A percentile compares a stretch with the other conserved stretches of the same genome.
These are phyloP conservation scores for Naganishia sp. DNA, from an alignment of 1,284 basidiomycete genomes.

Conservation along the genomic window DNA sequence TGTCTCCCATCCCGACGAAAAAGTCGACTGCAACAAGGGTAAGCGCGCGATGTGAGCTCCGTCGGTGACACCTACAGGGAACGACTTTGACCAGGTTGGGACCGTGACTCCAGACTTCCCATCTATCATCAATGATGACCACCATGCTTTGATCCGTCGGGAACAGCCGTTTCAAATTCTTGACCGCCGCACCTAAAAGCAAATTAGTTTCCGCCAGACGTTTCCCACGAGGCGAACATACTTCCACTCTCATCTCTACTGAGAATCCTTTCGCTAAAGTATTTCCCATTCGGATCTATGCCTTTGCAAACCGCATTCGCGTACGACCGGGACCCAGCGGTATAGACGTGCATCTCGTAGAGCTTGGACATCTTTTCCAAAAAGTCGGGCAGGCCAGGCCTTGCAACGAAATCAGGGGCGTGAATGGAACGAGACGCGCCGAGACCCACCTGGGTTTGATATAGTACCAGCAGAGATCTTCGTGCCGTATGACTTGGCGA, in stretches of 20 bases:
- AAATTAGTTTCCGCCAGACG: background rate
- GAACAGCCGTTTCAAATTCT: slow-evolving; percentile 86
- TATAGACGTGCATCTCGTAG: slow-evolving; percentile 99
- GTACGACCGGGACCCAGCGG: slow-evolving; percentile 97
- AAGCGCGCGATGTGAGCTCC: background rate
- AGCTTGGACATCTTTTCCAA: slow-evolving; percentile 69
- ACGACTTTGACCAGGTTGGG: slow-evolving; percentile 95
- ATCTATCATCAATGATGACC: slow-evolving; percentile 96
- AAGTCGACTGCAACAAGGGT: slow-evolving; percentile 74
- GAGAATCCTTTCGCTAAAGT: slow-evolving; percentile 84
- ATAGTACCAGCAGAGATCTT: slow-evolving; percentile 89
- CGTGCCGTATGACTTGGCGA: slow-evolving; percentile 53
- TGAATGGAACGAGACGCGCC: background rate
- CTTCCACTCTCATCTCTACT: slow-evolving; percentile 95
- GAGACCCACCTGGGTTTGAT: slow-evolving; percentile 82
- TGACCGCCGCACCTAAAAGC: slow-evolving; percentile 74
- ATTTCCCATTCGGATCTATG: slow-evolving; percentile 82
- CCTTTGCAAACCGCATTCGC: slow-evolving; percentile 92
- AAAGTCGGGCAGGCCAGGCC: slow-evolving; percentile 84
- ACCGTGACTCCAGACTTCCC: slow-evolving; percentile 90
- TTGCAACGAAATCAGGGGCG: slow-evolving; percentile 49
- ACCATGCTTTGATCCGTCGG: slow-evolving; percentile 98
- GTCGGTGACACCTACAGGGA: slow-evolving; percentile 68
- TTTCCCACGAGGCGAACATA: slow-evolving; percentile 36
- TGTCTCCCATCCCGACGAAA: slow-evolving; percentile 98